These are phyloP conservation scores for Volvariella surrecta DNA, from an alignment of 1,284 basidiomycete species.

Conservation along the genomic window DNA sequence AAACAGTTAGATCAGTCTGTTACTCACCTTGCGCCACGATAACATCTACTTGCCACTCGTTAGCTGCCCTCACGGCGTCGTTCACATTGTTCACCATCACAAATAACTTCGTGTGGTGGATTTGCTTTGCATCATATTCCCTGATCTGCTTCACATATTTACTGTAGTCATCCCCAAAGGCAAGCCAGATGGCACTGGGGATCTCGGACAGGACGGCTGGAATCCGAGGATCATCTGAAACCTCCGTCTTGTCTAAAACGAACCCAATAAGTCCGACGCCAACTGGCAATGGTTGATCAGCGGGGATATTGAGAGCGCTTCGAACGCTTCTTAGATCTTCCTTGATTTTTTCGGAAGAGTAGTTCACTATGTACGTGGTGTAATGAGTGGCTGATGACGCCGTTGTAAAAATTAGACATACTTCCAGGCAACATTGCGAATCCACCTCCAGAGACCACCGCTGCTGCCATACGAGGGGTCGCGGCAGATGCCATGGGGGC, in stretches of 20 bases:
- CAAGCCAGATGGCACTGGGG: conserved; percentile 21
- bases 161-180: conserved; percentile 23
- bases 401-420: conserved; percentile 5
- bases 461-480: conserved; percentile 15
- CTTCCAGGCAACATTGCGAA: conserved; percentile 21
- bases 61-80: conserved; percentile 19
- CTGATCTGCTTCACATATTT: conserved; percentile 22
- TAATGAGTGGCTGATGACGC: conserved; percentile 12
- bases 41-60: conserved; percentile 26
- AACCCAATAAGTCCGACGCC: conserved; percentile 26
- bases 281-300: conserved; percentile 15
- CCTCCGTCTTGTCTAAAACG: conserved; percentile 21
- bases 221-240: conserved; percentile 20
- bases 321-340: conserved; percentile 13
- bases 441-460: conserved; percentile 17
- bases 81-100: conserved; percentile 25
- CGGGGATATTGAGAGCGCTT: conserved; percentile 11
- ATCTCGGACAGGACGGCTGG: conserved; percentile 18
- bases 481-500: conserved; percentile 21
- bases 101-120: conserved; percentile 24
- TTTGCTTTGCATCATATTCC: conserved; percentile 16
- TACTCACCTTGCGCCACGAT: conserved; percentile 27
- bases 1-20: not conserved
- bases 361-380: no score
- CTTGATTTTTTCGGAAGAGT: conserved; percentile 12